Conservation (phyloP, 768 basidiomycete species). For the Calocera viscosa region DNA sequence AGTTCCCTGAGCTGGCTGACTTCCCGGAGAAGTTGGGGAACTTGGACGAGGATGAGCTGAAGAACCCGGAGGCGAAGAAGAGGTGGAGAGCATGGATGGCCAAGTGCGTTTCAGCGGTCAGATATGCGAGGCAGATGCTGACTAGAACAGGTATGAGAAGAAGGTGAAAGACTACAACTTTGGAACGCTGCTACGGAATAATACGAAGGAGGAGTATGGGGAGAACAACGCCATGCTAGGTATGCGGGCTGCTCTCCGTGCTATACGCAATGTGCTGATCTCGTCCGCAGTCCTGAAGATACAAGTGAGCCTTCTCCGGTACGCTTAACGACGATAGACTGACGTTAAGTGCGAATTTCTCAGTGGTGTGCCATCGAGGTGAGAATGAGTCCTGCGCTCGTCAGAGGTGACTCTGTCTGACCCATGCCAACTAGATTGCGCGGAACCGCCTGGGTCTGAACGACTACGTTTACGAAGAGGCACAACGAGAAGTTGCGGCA, state of each 20-base stretch:
- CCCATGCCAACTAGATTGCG: slow-evolving; percentile 42
- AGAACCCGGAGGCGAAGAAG: slow-evolving; percentile 74
- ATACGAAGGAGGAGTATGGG: slow-evolving; percentile 68
- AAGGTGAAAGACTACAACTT: slow-evolving; percentile 92
- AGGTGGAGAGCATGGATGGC: slow-evolving; percentile 83
- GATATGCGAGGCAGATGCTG: not conserved
- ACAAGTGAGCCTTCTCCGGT: slow-evolving; percentile 11
- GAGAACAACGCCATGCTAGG: slow-evolving; percentile 93
- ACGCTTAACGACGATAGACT: not conserved
- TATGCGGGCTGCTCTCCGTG: slow-evolving; percentile 25
- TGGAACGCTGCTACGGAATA: slow-evolving; percentile 80
- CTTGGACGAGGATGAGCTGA: slow-evolving; percentile 88
- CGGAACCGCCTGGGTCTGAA: slow-evolving; percentile 87
- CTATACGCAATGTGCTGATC: not conserved
- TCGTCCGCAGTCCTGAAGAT: slow-evolving; percentile 20
- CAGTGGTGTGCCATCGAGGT: slow-evolving; percentile 7
- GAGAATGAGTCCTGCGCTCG: not conserved
- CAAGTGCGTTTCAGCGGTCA: slow-evolving; percentile 34
- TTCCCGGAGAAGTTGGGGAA: slow-evolving; percentile 34
- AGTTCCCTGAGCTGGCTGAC: slow-evolving; percentile 64
- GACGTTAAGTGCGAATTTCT: not conserved
- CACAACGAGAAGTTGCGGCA: slow-evolving; percentile 52
- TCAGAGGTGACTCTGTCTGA: not conserved
- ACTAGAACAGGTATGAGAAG: slow-evolving; percentile 60
- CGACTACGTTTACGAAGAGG: slow-evolving; percentile 68